Percentiles rank a stretch among this genome's conserved stretches.
phyloP scores from a whole-genome alignment of 306 rosid genomes.

The Corylus americana region DNA sequence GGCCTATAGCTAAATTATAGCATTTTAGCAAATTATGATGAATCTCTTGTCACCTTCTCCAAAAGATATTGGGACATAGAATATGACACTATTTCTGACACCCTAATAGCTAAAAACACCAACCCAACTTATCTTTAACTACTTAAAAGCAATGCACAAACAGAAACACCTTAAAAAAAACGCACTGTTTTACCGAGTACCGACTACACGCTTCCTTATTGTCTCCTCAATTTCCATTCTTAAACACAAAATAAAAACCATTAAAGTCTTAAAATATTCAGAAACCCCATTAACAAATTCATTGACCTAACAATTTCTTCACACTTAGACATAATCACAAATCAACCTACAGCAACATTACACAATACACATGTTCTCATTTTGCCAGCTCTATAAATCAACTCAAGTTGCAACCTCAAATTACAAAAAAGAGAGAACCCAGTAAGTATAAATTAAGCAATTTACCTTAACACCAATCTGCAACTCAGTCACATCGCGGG shows the following conservation, averaged over 20 bases:
- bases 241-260: neutral
- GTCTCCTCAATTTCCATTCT: neutral
- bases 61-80: too few relatives aligned
- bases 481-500: slow-evolving; percentile 68
- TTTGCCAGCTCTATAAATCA: neutral
- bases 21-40: too few relatives aligned
- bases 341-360: neutral
- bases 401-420: neutral
- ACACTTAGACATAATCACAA: neutral
- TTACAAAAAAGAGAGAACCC: neutral
- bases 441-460: neutral
- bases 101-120: too few relatives aligned
- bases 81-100: too few relatives aligned
- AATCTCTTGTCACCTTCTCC: too few relatives aligned
- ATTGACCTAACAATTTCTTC: neutral
- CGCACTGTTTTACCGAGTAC: neutral
- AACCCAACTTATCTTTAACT: neutral
- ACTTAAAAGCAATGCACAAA: neutral
- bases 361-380: neutral
- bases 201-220: neutral
- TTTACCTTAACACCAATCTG: slow-evolving; percentile 95
- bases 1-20: neutral
- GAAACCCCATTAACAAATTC: neutral
- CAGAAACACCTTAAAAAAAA: neutral
- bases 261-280: neutral